A percentile compares a stretch with the other conserved stretches of the same genome.
These are phyloP conservation scores for Chrysoporthe austroafricana DNA, from an alignment of 2,329 filamentous ascomycete genomes.

Conservation along the genomic window DNA sequence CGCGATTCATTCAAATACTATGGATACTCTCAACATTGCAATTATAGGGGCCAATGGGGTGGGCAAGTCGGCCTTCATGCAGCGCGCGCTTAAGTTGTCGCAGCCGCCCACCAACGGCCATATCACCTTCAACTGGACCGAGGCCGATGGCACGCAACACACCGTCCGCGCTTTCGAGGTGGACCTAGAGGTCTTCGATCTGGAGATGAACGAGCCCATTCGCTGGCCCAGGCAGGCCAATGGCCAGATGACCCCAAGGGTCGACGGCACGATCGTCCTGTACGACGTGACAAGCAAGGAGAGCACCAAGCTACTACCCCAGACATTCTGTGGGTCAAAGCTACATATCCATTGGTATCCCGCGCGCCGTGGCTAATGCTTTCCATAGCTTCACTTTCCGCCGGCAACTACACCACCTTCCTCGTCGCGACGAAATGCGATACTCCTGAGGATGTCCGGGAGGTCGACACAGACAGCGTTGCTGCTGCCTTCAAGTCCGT, in stretches of 20 bases:
- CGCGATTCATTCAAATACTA: slow-evolving; percentile 34
- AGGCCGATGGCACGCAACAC: slow-evolving; percentile 61
- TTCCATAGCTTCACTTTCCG: slow-evolving; percentile 69
- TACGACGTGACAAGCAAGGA: slow-evolving; percentile 85
- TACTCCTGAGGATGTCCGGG: slow-evolving; percentile 68
- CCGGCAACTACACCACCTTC: slow-evolving; percentile 74
- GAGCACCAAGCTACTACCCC: slow-evolving; percentile 74
- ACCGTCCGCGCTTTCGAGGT: slow-evolving; percentile 67
- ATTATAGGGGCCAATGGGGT: slow-evolving; percentile 69
- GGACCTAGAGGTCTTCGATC: slow-evolving; percentile 67
- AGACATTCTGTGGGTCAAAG: slow-evolving; percentile 72
- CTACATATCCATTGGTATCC: not conserved
- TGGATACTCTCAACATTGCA: slow-evolving; percentile 68
- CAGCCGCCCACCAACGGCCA: slow-evolving; percentile 57
- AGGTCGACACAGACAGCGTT: slow-evolving; percentile 71
- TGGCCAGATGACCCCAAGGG: slow-evolving; percentile 71
- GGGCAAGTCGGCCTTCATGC: slow-evolving; percentile 71
- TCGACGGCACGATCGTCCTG: slow-evolving; percentile 83
- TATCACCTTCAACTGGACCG: slow-evolving; percentile 57
- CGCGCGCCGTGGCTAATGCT: slow-evolving; percentile 16
- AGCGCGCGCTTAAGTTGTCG: slow-evolving; percentile 61
- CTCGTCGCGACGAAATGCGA: slow-evolving; percentile 93
- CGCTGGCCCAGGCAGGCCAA: slow-evolving; percentile 71
- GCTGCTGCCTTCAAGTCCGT: slow-evolving; percentile 67
- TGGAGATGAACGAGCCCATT: slow-evolving; percentile 61